phyloP scores from a whole-genome alignment of 139 green algal genomes.

The Edaphochlamys debaryana region DNA sequence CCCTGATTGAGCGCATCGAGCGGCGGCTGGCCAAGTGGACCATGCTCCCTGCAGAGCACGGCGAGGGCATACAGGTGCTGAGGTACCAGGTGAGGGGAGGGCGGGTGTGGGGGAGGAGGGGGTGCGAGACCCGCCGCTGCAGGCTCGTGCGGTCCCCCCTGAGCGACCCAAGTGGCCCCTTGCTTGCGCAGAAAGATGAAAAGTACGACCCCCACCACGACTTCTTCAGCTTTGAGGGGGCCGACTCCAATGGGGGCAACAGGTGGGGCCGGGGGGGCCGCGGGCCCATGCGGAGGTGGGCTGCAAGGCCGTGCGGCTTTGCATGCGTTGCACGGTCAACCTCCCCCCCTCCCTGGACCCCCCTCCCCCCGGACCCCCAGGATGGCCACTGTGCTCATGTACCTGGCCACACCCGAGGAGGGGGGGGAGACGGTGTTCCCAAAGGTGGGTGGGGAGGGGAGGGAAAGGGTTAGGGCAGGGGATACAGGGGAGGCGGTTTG shows the following conservation, averaged over 20 bases:
- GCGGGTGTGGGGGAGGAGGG: not conserved
- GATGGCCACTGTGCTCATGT: slow-evolving; percentile 86
- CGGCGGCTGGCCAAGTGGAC: slow-evolving; percentile 51
- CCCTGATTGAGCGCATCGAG: slow-evolving; percentile 50
- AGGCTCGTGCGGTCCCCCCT: too few species aligned
- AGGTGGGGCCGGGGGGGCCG: slow-evolving; percentile 22
- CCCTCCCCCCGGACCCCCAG: not conserved
- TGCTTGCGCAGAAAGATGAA: slow-evolving; percentile 25
- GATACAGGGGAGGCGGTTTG: too few species aligned
- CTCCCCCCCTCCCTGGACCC: not conserved
- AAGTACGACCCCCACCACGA: slow-evolving; percentile 60
- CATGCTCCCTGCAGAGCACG: slow-evolving; percentile 53
- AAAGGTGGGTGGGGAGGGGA: slow-evolving; percentile 32
- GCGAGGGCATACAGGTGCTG: slow-evolving; percentile 65
- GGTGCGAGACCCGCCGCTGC: too few species aligned
- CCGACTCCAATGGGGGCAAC: slow-evolving; percentile 67
- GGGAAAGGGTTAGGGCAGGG: not conserved
- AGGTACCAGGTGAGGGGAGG: slow-evolving; percentile 48
- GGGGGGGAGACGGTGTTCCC: slow-evolving; percentile 81
- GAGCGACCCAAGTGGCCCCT: too few species aligned
- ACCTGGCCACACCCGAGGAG: slow-evolving; percentile 81
- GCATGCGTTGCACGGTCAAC: not conserved
- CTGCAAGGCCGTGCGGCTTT: too few species aligned
- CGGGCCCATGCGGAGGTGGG: too few species aligned
- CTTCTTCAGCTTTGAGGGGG: slow-evolving; percentile 53